Conservation (phyloP, 2,329 filamentous ascomycete genomes). For the Aphanoascus verrucosus region DNA sequence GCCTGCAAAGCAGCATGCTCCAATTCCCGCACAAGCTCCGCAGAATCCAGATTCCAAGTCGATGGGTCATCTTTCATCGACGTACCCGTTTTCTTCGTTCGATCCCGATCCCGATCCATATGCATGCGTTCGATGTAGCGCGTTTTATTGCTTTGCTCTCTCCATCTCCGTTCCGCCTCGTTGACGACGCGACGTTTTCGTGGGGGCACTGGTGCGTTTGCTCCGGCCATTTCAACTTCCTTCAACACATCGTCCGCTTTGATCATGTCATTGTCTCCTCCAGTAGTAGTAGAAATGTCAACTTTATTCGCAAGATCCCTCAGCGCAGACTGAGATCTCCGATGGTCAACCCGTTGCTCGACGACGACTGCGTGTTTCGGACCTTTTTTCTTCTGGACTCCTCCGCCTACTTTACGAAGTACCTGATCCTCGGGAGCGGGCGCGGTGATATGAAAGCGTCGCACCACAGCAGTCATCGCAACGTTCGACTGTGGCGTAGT, state of each 20-base stretch:
- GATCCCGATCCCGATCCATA: conserved; percentile 5
- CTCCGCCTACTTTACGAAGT: conserved; percentile 23
- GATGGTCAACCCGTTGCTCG: conserved; percentile 29
- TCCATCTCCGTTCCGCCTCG: conserved; percentile 31
- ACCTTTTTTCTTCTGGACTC: conserved; percentile 29
- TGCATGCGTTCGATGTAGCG: conserved; percentile 9
- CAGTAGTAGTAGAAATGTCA: conserved; percentile 9
- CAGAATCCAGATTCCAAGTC: conserved; percentile 35
- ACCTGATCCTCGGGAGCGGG: conserved; percentile 16
- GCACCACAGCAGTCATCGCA: conserved; percentile 18
- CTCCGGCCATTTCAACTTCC: conserved; percentile 10
- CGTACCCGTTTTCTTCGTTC: conserved; percentile 24
- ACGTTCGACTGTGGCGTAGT: not conserved
- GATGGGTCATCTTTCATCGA: conserved; percentile 28
- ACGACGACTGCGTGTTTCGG: conserved; percentile 31
- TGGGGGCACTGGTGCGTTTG: conserved; percentile 13
- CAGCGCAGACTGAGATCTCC: conserved; percentile 25
- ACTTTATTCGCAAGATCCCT: conserved; percentile 22
- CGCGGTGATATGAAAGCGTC: conserved; percentile 33
- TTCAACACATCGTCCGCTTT: conserved; percentile 14
- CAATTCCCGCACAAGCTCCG: conserved; percentile 33
- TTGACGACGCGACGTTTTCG: conserved; percentile 34
- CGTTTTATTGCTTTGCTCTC: conserved; percentile 24
- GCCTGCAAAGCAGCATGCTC: conserved; percentile 36
- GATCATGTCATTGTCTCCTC: conserved; percentile 5